Evolutionary conservation across 306 rosid species (phyloP), one percentile per base, ranked within the genome.

Genomic region (Lathyrus sativus): DNA sequence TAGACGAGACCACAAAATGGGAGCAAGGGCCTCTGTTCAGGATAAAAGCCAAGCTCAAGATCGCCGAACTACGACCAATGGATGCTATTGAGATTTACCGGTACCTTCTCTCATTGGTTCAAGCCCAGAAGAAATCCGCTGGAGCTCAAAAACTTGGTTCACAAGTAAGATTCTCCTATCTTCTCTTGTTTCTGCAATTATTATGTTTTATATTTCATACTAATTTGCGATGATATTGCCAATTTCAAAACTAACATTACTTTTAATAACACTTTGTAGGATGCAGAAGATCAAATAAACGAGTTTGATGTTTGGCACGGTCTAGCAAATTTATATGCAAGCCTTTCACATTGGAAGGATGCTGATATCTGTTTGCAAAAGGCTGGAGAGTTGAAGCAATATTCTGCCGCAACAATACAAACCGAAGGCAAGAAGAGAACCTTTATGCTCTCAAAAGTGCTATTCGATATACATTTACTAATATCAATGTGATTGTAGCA

Each of bases 231-330:
- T 2, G 9, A 35, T 6, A 35, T 65, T 7, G 24, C 11, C 18
- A 48, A 58, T 65, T 53, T 17, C 18, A 41, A 66, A 66, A 19
- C 70, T 58, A 41, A 65, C 14, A n/a, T 70, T 61, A 56, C 28
- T 43, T 6, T 56, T 18, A 15, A 71, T 41, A 62, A 58, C 65
- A 39, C 62, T 49, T 76, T 72, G 71, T 75, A 93, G 99, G 67
- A 59, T 48, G 91, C 78, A 17, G 88, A 85, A 55, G 85, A 87
- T 69, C 85, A 77, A 65, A 81, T 88, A 75, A 58, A 78, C 33
- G 99, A 90, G 64, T 77, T 82, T 80, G 97, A 93, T 35, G 89
- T 93, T 76, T 93, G 99, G 99, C 91, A 90, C 65, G 99, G 95
- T 73, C 83, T 93, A 62, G 91, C 97, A 75, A 80, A 79, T 78